These are phyloP conservation scores for Xylariaceae sp. DNA, from an alignment of 2,329 filamentous ascomycete species.

Conservation along the genomic window DNA sequence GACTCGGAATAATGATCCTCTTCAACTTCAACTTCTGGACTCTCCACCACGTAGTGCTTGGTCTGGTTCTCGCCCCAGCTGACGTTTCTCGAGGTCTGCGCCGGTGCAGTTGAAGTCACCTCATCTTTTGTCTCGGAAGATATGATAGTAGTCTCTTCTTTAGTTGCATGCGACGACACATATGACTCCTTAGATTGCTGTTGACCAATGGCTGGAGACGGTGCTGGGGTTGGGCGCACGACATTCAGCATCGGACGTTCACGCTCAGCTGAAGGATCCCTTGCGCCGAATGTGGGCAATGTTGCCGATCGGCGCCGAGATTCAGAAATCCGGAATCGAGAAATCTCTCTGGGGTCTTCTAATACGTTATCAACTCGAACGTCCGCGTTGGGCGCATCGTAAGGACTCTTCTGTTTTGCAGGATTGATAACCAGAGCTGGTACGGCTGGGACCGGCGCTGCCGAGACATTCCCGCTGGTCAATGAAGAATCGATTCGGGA, in stretches of 20 bases:
- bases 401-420: constrained; percentile 42
- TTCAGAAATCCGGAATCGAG: constrained; percentile 31
- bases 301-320: constrained; percentile 26
- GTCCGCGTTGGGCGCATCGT: constrained; percentile 57
- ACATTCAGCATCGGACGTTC: constrained; percentile 56
- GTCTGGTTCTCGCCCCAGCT: constrained; percentile 62
- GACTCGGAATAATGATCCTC: constrained; percentile 27
- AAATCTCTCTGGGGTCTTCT: constrained; percentile 45
- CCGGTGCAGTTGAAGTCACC: constrained; percentile 37
- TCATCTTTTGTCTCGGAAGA: constrained; percentile 39
- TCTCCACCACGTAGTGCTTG: constrained; percentile 58
- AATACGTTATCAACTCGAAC: constrained; percentile 56
- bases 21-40: constrained; percentile 42
- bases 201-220: constrained; percentile 45
- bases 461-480: constrained; percentile 36
- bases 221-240: constrained; percentile 53
- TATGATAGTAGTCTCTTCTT: constrained; percentile 31
- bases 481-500: constrained; percentile 50
- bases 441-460: constrained; percentile 41
- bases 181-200: constrained; percentile 24
- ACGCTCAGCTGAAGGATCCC: constrained; percentile 50
- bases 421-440: constrained; percentile 47
- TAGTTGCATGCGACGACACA: constrained; percentile 8
- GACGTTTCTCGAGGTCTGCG: constrained; percentile 50
- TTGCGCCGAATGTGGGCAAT: constrained; percentile 36